phyloP scores from a whole-genome alignment of 176 grass and related monocot species.

The Rhynchospora tenuis region DNA sequence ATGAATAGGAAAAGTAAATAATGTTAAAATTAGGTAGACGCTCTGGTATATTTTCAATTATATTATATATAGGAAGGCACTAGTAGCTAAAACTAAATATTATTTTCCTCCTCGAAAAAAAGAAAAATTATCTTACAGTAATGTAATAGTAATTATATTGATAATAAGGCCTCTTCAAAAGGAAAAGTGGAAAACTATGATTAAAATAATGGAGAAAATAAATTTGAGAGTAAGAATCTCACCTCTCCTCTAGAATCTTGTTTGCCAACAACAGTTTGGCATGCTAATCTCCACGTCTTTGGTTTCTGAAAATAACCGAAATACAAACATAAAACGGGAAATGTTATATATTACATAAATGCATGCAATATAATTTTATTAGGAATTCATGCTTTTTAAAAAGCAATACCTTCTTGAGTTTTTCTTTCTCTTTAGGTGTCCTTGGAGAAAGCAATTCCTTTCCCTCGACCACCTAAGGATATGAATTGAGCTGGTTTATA shows the following conservation, averaged over 20 bases:
- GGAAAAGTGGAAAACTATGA: background rate
- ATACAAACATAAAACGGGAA: background rate
- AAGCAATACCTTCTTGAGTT: conserved; percentile 60
- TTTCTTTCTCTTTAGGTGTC: conserved; percentile 63
- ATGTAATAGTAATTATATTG: no score
- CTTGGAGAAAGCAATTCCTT: conserved; percentile 63
- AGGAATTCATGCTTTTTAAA: background rate
- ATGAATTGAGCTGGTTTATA: background rate
- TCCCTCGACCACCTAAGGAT: conserved; percentile 63
- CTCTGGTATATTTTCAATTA: background rate
- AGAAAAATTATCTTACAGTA: background rate
- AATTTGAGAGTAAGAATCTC: background rate
- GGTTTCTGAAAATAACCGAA: conserved; percentile 46
- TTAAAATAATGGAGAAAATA: background rate
- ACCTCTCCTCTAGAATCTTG: conserved; percentile 82
- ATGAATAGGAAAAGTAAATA: background rate
- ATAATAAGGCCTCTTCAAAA: no score
- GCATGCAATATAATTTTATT: background rate
- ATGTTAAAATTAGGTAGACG: background rate
- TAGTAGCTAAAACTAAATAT: background rate
- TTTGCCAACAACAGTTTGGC: conserved; percentile 71
- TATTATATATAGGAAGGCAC: background rate
- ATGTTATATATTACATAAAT: background rate
- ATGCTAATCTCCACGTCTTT: conserved; percentile 89
- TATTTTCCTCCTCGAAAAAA: background rate